Base-by-base conservation (phyloP, 495 filamentous ascomycete genomes). In the Aspergillus haitiensis region DNA sequence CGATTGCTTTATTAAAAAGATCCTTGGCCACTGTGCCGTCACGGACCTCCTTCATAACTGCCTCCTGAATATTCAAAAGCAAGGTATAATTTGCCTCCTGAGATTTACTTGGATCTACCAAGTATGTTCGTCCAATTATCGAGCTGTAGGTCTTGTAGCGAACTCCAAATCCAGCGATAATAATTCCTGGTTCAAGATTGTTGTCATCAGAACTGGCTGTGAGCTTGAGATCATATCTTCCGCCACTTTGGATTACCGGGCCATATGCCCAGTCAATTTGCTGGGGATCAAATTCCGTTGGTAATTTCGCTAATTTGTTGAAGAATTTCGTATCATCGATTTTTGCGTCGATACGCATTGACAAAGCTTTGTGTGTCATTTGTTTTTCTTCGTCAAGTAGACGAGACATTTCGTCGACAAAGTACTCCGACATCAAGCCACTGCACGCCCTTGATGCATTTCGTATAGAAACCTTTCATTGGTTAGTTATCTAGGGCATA, bases 321-420 rank as follows among this genome's bases (percentile, higher is more conserved):
- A 97, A 98, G 67, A 93, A 99, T 66, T 95, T 96, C 7, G 81
- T 72, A 65, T 98, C 93, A 62, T 97, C 92, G 52, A 99, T 85
- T 72, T 97, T 98, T 55, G 81, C 79, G 60, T 93, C 88, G 52
- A 99, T 87, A 70, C 92, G 96, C 61, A 88, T 83, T 3, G 90
- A 83, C 9, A 99, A 82, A 16, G 83, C 81, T 63, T 86, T 88
- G 72, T 99, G 93, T 37, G 91, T 93, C 68, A 98, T 91, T 66
- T 97, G 96, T 78, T 97, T 95, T 71, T 97, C 94, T 62, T 89
- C 87, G 63, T 99, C 94, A 57, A 99, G 83, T 51, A 97, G 85
- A 59, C 86, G 87, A 44, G 93, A 96, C 92, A 99, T 97, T 70
- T 97, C 91, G 70, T 98, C 95, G 55, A 97, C 85, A 70, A 97